A percentile compares a stretch with the other conserved stretches of the same genome.
Evolutionary conservation across 371 early-diverging fungal genomes (phyloP).

Genomic region (Lichtheimia corymbifera): DNA sequence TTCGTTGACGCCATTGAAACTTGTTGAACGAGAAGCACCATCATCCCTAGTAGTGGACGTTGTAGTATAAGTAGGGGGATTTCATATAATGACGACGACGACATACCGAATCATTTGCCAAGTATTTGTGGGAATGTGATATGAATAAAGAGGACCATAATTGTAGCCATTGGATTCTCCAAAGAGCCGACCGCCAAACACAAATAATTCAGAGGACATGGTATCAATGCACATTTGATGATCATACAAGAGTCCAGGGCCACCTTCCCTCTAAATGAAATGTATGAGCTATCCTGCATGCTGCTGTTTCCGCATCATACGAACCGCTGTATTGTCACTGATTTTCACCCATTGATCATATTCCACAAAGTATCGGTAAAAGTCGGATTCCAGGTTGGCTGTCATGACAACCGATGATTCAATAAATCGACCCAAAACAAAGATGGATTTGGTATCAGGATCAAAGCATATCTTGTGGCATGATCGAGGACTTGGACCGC

Average conservation of each 20-base stretch:
- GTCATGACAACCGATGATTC: constrained; percentile 69
- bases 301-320: neutral
- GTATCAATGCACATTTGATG: constrained; percentile 94
- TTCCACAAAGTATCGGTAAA: constrained; percentile 84
- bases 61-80: too few relatives aligned
- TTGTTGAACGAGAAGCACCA: constrained; percentile 22
- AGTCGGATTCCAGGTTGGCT: constrained; percentile 73
- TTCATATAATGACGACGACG: too few relatives aligned
- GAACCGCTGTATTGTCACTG: constrained; percentile 72
- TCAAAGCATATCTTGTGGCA: constrained; percentile 94
- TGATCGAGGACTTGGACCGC: constrained; percentile 88
- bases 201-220: constrained; percentile 67
- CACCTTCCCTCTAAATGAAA: constrained; percentile 58
- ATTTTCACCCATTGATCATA: constrained; percentile 72
- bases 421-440: constrained; percentile 86
- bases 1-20: constrained; percentile 2
- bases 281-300: neutral
- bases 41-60: too few relatives aligned
- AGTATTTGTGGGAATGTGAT: constrained; percentile 56
- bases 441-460: constrained; percentile 69
- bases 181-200: constrained; percentile 86
- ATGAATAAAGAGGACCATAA: constrained; percentile 88
- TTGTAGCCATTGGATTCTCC: constrained; percentile 58
- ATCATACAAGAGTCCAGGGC: constrained; percentile 91
- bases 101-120: constrained; percentile 73